Evolutionary conservation across 2,329 filamentous ascomycete genomes (phyloP).

Genomic region (Claviceps sp.): DNA sequence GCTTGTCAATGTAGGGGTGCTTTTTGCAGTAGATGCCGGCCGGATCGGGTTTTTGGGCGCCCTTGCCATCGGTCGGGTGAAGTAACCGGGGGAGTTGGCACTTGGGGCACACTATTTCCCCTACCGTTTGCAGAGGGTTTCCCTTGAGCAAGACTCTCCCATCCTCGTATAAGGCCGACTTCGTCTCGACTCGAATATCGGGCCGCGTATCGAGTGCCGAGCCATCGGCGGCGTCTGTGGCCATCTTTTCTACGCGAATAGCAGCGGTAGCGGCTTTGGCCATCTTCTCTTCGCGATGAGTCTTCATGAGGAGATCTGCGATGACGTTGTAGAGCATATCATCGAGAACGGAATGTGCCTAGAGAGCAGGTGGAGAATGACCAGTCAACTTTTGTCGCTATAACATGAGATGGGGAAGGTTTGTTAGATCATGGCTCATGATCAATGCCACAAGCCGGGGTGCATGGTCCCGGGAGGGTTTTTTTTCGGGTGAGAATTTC

Average conservation of each 20-base stretch:
- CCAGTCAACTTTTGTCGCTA: neutral
- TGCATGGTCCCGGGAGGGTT: neutral
- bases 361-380: neutral
- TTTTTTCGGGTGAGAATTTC: neutral
- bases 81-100: slow-evolving; percentile 64
- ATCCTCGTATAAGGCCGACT: slow-evolving; percentile 57
- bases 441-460: neutral
- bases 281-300: slow-evolving; percentile 67
- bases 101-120: slow-evolving; percentile 59
- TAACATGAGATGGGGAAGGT: neutral
- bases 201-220: slow-evolving; percentile 39
- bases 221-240: slow-evolving; percentile 39
- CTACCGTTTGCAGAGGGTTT: slow-evolving; percentile 58
- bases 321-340: slow-evolving; percentile 66
- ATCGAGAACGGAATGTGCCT: slow-evolving; percentile 57
- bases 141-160: slow-evolving; percentile 55
- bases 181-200: slow-evolving; percentile 47
- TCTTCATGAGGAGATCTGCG: slow-evolving; percentile 59
- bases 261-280: slow-evolving; percentile 53
- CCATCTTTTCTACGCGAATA: slow-evolving; percentile 50
- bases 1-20: slow-evolving; percentile 62
- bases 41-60: slow-evolving; percentile 51
- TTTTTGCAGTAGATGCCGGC: slow-evolving; percentile 65
- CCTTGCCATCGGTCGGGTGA: slow-evolving; percentile 58
- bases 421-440: neutral